A percentile compares a stretch with the other conserved stretches of the same genome.
Evolutionary conservation across 176 grass and related monocot species (phyloP).

Genomic region (Carex pumila): DNA sequence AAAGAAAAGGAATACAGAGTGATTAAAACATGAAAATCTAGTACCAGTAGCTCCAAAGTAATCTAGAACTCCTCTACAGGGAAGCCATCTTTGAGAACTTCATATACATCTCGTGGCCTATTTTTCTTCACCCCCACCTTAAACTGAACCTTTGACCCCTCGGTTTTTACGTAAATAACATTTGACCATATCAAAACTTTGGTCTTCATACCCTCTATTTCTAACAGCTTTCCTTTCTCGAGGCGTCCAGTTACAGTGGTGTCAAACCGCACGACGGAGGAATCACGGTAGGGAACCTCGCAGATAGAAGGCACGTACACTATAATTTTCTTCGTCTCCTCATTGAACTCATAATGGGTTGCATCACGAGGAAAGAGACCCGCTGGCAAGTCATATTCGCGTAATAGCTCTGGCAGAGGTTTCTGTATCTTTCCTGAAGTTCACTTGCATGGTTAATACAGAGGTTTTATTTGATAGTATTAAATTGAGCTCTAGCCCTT

Average conservation of each 20-base stretch:
- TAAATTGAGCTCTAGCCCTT: background rate
- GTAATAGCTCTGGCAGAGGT: constrained; percentile 66
- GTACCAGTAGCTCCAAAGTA: constrained; percentile 8
- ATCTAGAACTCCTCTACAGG: constrained; percentile 58
- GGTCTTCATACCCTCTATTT: constrained; percentile 82
- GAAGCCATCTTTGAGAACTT: constrained; percentile 53
- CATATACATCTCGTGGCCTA: constrained; percentile 59
- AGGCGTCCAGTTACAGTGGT: constrained; percentile 48
- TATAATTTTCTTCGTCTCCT: constrained; percentile 64
- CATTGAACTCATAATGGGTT: constrained; percentile 77
- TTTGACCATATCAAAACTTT: constrained; percentile 88
- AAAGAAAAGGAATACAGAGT: background rate
- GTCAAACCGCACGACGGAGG: constrained; percentile 70
- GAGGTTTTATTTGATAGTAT: background rate
- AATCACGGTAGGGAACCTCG: constrained; percentile 83
- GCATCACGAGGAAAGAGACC: constrained; percentile 79
- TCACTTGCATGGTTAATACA: background rate
- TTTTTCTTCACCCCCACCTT: constrained; percentile 68
- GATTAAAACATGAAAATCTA: background rate
- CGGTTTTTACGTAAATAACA: constrained; percentile 64
- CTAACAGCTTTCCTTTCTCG: constrained; percentile 48
- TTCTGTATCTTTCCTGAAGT: constrained; percentile 85
- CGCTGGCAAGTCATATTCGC: constrained; percentile 59
- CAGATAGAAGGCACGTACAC: constrained; percentile 73
- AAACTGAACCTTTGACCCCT: constrained; percentile 72